These are phyloP conservation scores for Seiridium unicorne DNA, from an alignment of 2,329 filamentous ascomycete species.

Conservation along the genomic window DNA sequence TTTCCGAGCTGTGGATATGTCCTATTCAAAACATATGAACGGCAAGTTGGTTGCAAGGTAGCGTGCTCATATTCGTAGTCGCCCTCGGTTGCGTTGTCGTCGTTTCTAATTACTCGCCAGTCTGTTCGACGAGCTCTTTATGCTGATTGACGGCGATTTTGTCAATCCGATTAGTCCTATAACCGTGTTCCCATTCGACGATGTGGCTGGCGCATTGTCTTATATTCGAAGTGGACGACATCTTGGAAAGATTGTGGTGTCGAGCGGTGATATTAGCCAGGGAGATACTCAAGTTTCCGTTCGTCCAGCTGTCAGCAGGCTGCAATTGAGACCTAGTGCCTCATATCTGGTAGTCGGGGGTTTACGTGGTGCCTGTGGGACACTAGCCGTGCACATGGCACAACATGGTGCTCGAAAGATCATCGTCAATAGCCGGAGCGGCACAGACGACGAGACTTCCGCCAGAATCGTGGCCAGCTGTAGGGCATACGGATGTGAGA, in stretches of 20 bases:
- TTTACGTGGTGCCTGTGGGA: conserved; percentile 30
- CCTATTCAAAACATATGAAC: conserved; percentile 30
- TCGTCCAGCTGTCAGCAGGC: background rate
- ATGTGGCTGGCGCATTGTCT: conserved; percentile 29
- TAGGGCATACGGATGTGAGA: conserved; percentile 8
- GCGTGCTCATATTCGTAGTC: too few relatives aligned
- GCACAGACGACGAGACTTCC: conserved; percentile 12
- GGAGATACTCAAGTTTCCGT: background rate
- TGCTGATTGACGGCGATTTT: conserved; percentile 9
- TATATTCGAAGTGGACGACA: conserved; percentile 34
- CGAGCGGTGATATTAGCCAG: background rate
- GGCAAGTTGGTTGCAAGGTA: conserved; percentile 28
- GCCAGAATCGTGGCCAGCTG: conserved; percentile 17
- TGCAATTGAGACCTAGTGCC: conserved; percentile 5
- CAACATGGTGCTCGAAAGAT: conserved; percentile 28
- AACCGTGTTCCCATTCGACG: conserved; percentile 13
- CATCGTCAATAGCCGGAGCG: conserved; percentile 27
- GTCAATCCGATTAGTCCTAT: conserved; percentile 14
- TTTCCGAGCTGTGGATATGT: conserved; percentile 11
- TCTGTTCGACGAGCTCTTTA: conserved; percentile 9
- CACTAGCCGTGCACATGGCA: conserved; percentile 25
- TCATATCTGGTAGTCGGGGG: conserved; percentile 32
- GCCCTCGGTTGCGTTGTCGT: too few relatives aligned
- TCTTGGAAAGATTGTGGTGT: conserved; percentile 34
- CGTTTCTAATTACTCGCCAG: background rate